These are phyloP conservation scores for Sideroxylon spinosum DNA, from an alignment of 179 eudicot genomes.

Conservation along the genomic window DNA sequence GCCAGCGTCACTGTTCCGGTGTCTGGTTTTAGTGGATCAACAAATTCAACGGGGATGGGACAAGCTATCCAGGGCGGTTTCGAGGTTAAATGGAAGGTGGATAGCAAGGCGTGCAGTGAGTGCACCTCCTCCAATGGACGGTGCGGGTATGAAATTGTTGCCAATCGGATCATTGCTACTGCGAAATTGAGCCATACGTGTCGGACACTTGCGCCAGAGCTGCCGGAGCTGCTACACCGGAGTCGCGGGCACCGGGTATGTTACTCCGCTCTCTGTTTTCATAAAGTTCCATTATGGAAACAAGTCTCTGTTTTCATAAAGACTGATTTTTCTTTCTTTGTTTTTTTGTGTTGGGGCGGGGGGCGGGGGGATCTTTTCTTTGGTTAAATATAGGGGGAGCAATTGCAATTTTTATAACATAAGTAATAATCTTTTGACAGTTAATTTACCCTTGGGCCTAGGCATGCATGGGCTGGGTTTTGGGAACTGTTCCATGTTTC, in stretches of 20 bases:
- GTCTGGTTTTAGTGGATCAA: background rate
- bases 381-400: too few relatives aligned
- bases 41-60: conserved; percentile 16
- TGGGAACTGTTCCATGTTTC: too few relatives aligned
- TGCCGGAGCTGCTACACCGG: background rate
- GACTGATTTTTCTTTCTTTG: too few relatives aligned
- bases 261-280: background rate
- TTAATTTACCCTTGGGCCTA: too few relatives aligned
- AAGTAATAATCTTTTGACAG: too few relatives aligned
- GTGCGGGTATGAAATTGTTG: conserved; percentile 35
- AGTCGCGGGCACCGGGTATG: background rate
- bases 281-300: background rate
- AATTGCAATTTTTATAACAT: too few relatives aligned
- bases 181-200: conserved; percentile 29
- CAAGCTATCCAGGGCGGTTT: conserved; percentile 31
- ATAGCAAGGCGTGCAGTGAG: conserved; percentile 21
- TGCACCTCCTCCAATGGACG: conserved; percentile 36
- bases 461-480: too few relatives aligned
- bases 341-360: too few relatives aligned
- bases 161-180: conserved; percentile 30
- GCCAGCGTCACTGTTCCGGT: conserved; percentile 29
- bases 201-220: conserved; percentile 7
- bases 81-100: conserved; percentile 33
- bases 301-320: too few relatives aligned
- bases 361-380: too few relatives aligned